Evolutionary conservation across 169 alveolate species (phyloP).

Genomic region (Babesia caballi): DNA sequence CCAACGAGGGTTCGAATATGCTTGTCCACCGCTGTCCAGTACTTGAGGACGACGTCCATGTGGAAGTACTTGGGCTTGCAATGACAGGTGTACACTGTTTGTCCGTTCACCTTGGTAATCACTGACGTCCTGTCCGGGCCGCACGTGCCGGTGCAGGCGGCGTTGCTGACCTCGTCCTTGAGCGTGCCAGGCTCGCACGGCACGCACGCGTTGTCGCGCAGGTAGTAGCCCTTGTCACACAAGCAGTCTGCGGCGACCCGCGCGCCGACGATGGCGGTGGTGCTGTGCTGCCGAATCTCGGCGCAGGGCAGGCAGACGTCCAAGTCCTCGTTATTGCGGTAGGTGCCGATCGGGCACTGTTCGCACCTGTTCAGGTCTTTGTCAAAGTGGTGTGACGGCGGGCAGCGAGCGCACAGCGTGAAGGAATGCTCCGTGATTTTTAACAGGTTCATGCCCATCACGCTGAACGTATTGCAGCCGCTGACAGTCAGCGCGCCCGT

Average conservation of each 20-base stretch:
- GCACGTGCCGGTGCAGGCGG: constrained; percentile 50
- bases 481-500: constrained; percentile 11
- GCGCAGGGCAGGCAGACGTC: constrained; percentile 35
- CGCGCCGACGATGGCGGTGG: constrained; percentile 45
- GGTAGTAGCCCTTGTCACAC: constrained; percentile 73
- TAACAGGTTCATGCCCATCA: constrained; percentile 43
- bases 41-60: not conserved
- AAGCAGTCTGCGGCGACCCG: constrained; percentile 60
- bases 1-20: constrained; percentile 13
- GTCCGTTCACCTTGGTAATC: not conserved
- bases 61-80: constrained; percentile 75
- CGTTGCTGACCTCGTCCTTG: constrained; percentile 54
- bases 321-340: constrained; percentile 40
- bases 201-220: constrained; percentile 54
- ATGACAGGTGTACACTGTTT: constrained; percentile 15
- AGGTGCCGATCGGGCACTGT: constrained; percentile 69
- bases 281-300: not conserved
- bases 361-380: constrained; percentile 5
- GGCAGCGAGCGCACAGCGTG: constrained; percentile 28
- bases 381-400: constrained; percentile 48
- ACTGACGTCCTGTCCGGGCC: constrained; percentile 27
- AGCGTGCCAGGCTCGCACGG: constrained; percentile 68
- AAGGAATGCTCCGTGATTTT: constrained; percentile 1
- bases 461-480: constrained; percentile 23
- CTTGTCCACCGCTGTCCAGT: not conserved